Evolutionary conservation across 768 basidiomycete species (phyloP).

Genomic region (Russula virescens): DNA sequence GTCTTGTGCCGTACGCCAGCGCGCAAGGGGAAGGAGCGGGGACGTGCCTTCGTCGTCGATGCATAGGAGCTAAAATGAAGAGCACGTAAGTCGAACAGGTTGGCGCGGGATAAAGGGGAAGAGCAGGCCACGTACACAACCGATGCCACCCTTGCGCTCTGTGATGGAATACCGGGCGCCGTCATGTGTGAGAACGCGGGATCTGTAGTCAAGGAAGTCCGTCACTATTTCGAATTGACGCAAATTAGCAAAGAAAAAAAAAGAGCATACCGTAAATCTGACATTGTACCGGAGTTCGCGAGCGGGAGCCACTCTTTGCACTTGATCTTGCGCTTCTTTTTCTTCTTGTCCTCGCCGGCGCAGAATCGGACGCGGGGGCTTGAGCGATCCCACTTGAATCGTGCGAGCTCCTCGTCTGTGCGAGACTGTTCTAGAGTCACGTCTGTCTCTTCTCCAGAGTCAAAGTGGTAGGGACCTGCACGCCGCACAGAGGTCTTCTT

Average conservation of each 20-base stretch:
- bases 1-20: conserved; percentile 9
- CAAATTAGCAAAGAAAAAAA: neutral
- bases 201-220: neutral
- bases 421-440: neutral
- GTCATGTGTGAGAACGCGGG: conserved; percentile 11
- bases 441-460: neutral
- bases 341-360: neutral
- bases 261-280: conserved; percentile 5
- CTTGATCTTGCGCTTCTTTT: conserved; percentile 11
- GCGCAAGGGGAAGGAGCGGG: conserved; percentile 10
- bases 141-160: conserved; percentile 6
- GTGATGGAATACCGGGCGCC: conserved; percentile 10
- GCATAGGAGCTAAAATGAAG: conserved; percentile 1
- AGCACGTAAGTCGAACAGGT: neutral
- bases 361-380: conserved; percentile 15
- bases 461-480: neutral
- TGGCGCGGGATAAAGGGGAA: neutral
- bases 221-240: neutral
- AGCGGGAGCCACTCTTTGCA: conserved; percentile 19
- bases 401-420: neutral
- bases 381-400: conserved; percentile 17
- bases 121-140: conserved; percentile 5
- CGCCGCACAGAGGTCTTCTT: conserved; percentile 18
- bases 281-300: neutral
- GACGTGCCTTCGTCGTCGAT: neutral